Conservation (phyloP, 2,329 filamentous ascomycete species). For the Biscogniauxia mediterranea region DNA sequence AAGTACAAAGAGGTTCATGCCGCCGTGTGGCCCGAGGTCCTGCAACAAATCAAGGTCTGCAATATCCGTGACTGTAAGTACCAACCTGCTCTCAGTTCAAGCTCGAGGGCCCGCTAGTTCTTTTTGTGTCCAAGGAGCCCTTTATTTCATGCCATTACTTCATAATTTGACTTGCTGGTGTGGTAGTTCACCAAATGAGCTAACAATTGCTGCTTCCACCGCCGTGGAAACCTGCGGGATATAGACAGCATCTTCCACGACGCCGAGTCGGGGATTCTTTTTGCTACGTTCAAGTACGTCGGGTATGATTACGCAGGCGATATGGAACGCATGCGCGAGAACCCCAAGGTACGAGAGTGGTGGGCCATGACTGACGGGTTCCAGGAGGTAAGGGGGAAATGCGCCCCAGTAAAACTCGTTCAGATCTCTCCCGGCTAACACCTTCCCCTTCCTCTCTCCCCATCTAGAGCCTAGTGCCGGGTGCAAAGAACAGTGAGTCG, state of each 20-base stretch:
- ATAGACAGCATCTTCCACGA: constrained; percentile 74
- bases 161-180: neutral
- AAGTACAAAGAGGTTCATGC: constrained; percentile 74
- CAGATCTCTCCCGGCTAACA: neutral
- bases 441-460: no score
- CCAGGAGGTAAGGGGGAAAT: constrained; percentile 52
- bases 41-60: constrained; percentile 72
- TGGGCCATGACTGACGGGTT: constrained; percentile 78
- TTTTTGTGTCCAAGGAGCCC: neutral
- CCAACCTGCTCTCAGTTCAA: no score
- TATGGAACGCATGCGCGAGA: constrained; percentile 73
- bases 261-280: constrained; percentile 60
- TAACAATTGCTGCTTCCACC: neutral
- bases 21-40: constrained; percentile 73
- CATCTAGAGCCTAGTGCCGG: constrained; percentile 48
- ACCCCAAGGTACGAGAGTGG: constrained; percentile 73
- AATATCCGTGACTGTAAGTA: constrained; percentile 69
- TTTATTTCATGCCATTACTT: neutral
- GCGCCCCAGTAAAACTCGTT: neutral
- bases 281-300: constrained; percentile 77
- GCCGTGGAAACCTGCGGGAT: neutral
- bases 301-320: constrained; percentile 70
- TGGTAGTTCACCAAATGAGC: neutral
- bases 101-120: no score
- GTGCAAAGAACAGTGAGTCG: constrained; percentile 56